Conservation (phyloP, 129 eudicot genomes). For the Arctium minus region DNA sequence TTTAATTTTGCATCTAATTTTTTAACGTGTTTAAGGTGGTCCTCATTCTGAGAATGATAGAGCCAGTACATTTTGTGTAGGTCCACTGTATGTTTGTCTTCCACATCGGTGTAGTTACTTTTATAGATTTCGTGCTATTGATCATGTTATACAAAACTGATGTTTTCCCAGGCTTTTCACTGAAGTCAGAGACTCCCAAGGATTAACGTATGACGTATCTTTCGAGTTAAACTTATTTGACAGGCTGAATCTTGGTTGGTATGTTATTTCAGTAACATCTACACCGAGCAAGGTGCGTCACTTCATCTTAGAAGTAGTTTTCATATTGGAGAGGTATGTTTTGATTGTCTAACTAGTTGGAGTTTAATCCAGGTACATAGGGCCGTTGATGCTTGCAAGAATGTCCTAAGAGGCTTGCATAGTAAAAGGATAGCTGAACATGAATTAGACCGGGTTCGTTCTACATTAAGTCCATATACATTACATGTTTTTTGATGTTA, state of each 20-base stretch:
- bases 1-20: too few relatives aligned
- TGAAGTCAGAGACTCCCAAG: conserved; percentile 94
- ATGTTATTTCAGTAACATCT: conserved; percentile 96
- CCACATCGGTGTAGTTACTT: neutral
- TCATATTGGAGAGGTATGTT: neutral
- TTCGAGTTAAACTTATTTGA: conserved; percentile 92
- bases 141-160: neutral
- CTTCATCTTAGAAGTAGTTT: neutral
- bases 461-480: neutral
- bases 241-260: conserved; percentile 93
- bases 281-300: conserved; percentile 84
- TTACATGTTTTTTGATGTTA: neutral
- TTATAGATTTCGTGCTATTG: neutral
- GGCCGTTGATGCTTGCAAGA: conserved; percentile 99
- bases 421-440: conserved; percentile 72
- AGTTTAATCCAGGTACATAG: conserved; percentile 62
- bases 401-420: conserved; percentile 87
- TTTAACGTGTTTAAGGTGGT: too few relatives aligned
- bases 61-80: too few relatives aligned
- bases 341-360: conserved; percentile 13
- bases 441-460: conserved; percentile 91
- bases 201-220: conserved; percentile 95
- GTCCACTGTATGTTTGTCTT: neutral
- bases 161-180: conserved; percentile 77
- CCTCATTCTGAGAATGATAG: too few relatives aligned